Evolutionary conservation across 176 grass and related monocot species (phyloP), one percentile per base, ranked within the genome.

Genomic region (Pharus latifolius): DNA sequence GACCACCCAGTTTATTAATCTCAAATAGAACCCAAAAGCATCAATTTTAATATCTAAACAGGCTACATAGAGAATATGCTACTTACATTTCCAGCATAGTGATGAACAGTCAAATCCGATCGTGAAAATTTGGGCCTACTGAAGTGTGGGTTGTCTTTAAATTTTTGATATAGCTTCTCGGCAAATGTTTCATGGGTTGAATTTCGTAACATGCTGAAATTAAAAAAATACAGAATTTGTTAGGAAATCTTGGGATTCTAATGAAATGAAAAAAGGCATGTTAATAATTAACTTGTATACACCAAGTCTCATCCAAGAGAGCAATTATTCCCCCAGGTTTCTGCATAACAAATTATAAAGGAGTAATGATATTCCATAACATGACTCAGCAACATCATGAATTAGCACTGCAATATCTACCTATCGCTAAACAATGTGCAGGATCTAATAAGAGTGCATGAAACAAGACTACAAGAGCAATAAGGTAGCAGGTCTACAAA

Each of bases 241-340:
- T 76, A 78, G 33, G 78, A 74, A 72, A 18, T 20, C 20, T 68
- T 43, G 60, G 24, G 16, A 60, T 40, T 68, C 55, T 27, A 18
- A 11, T 63, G 9, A 81, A 60, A 57, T 14, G 52, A 41, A 44
- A 70, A 76, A 65, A 73, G 4, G 34, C 60, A 72, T 45, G 16
- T 7, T 43, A 51, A 82, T 0, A 30, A 77, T 71, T 26, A 34
- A 45, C 52, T 53, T 72, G 33, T 48, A 44, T 62, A 68, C 90
- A 97, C 93, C 93, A 97, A 84, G 89, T 92, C 76, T 97, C 94
- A 75, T 98, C 94, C 17, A 98, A 86, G 24, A 98, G 75, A 88
- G 94, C 31, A 83, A 98, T 92, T 61, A 98, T 93, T 66, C 94
- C 94, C 55, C 94, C 89, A 48, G 94, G 89, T 98, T 93, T 98